Base-by-base conservation (phyloP, 1,284 basidiomycete species). In the Tremellales sp. region DNA sequence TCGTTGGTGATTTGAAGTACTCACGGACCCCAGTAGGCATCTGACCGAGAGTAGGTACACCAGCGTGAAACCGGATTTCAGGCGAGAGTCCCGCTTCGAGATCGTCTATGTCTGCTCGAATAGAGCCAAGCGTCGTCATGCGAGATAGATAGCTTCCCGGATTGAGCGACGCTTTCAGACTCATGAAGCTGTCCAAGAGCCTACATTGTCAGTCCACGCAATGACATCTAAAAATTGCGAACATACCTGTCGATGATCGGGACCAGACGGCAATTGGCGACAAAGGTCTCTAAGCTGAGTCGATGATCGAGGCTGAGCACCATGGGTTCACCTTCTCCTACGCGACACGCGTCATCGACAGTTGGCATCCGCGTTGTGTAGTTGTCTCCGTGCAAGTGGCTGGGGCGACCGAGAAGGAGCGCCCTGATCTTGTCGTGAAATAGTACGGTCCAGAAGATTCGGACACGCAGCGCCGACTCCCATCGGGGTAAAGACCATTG, bases 401-500 rank as follows among this genome's bases (percentile, higher is more conserved):
- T 61, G 1, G 69, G 69, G 3, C 69, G 50, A 0, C 69, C 69
- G 39, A 60, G 60, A 3, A 68, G 36, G 0, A 65, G 52, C 0
- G 63, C 54, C 2, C 61, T 40, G 62, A 61, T 65, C 54, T 69
- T 68, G 56, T 73, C 72, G 25, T 70, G 64, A 13, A 66, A 52
- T 17, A 61, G 25, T 1, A 73, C 47, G 2, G 59, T 57, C 70
- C 72, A 74, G 64, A 65, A 73, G 2, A 74, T 48, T 7, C 71
- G 52, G 33, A 58, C 68, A 13, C 72, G 57, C 3, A 71, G 36
- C 13, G 50, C 57, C 3, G 59, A 46, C 49, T 74, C 72, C 72
- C 72, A 74, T 15, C 42, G 29, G 0, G 72, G 72, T 21, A 74
- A 46, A 4, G 54, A 53, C 72, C 72, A 74, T 3, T 62, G 52